Evolutionary conservation across 1,284 basidiomycete species (phyloP).

Genomic region (Blastosporella zonata): DNA sequence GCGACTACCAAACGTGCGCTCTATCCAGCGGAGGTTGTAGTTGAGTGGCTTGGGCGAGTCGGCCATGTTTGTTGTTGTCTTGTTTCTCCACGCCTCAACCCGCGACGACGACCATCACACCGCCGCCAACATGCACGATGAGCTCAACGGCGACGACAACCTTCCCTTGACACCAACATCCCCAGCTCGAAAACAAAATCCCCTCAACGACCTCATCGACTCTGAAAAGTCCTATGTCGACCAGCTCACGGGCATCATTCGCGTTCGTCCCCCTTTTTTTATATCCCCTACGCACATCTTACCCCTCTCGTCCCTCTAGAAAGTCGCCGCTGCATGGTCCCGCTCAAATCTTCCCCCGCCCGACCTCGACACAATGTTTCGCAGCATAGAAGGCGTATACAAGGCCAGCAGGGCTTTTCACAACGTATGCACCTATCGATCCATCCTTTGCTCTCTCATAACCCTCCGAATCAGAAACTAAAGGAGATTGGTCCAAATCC

Average conservation of each 20-base stretch:
- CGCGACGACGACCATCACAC: too few relatives aligned
- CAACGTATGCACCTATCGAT: conserved; percentile 41
- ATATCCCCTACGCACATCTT: conserved; percentile 6
- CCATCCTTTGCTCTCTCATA: conserved; percentile 10
- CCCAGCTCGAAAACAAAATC: conserved; percentile 60
- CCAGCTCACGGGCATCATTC: conserved; percentile 84
- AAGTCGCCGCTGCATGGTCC: conserved; percentile 97
- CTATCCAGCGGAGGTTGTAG: conserved; percentile 32
- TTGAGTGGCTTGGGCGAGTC: conserved; percentile 14
- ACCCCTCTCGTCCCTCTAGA: conserved; percentile 48
- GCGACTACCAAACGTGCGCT: conserved; percentile 31
- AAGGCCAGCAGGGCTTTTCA: conserved; percentile 85
- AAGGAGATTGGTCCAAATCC: conserved; percentile 94
- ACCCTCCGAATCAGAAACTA: conserved; percentile 61
- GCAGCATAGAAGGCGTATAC: conserved; percentile 89
- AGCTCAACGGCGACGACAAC: too few relatives aligned
- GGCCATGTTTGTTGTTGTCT: not conserved
- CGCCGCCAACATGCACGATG: conserved; percentile 8
- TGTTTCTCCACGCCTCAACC: too few relatives aligned
- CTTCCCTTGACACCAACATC: conserved; percentile 35
- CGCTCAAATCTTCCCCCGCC: conserved; percentile 90
- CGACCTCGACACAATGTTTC: conserved; percentile 92
- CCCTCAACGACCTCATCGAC: conserved; percentile 89
- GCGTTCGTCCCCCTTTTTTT: conserved; percentile 51
- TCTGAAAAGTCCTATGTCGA: conserved; percentile 95